Conservation (phyloP, 2,329 filamentous ascomycete genomes). For the Cladobotryum mycophilum region DNA sequence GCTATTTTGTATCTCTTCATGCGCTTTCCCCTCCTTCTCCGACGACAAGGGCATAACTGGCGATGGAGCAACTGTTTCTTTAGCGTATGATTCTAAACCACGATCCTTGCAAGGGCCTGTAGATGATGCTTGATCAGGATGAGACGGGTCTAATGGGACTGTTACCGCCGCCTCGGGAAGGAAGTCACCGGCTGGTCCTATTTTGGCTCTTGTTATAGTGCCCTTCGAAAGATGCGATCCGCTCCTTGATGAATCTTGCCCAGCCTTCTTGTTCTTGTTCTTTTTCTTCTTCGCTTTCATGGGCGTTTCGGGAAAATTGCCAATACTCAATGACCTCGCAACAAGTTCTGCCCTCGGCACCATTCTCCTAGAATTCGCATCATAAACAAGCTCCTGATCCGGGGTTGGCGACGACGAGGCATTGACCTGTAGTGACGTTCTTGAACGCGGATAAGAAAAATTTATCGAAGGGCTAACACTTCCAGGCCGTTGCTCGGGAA, state of each 20-base stretch:
- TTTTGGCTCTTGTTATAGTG: constrained; percentile 1
- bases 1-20: too few relatives aligned
- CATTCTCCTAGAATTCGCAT: constrained; percentile 60
- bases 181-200: neutral
- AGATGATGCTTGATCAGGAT: too few relatives aligned
- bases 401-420: constrained; percentile 17
- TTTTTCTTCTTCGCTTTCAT: constrained; percentile 32
- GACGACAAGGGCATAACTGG: neutral
- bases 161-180: neutral
- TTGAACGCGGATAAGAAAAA: constrained; percentile 51
- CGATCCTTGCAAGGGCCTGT: too few relatives aligned
- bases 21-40: neutral
- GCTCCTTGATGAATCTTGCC: constrained; percentile 27
- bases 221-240: constrained; percentile 35
- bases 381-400: constrained; percentile 50
- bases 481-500: constrained; percentile 32
- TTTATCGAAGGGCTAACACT: constrained; percentile 50
- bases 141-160: constrained; percentile 9
- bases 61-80: too few relatives aligned
- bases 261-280: constrained; percentile 30
- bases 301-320: constrained; percentile 34
- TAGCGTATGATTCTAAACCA: too few relatives aligned
- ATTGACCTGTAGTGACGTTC: constrained; percentile 30
- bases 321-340: constrained; percentile 36
- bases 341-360: constrained; percentile 41